Base-by-base conservation (phyloP, 2,329 filamentous ascomycete species). In the Zymoseptoria tritici region DNA sequence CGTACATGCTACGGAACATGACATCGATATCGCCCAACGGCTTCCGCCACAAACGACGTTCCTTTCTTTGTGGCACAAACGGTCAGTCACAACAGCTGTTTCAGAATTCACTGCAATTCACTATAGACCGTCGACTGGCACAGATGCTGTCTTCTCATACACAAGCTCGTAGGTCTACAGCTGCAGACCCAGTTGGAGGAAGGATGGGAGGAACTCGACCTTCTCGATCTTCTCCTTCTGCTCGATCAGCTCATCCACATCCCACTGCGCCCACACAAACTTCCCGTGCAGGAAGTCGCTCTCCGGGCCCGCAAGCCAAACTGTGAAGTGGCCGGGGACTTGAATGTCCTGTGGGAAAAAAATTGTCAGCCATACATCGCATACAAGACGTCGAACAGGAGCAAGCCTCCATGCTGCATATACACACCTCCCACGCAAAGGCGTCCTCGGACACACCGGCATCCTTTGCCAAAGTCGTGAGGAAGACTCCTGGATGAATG, bases 251-350 rank as follows among this genome's bases (percentile, higher is more conserved):
- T 68, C 66, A 52, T 63, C 61, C 21, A 68, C 56, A 57, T 68
- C 64, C 66, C 66, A 68, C 36, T 46, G 36, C 29, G 62, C 63
- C 66, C 66, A 66, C 11, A 64, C 54, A 59, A 67, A 73, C 9
- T 73, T 66, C 1, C 75, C 76, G 60, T 73, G 71, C 24, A 79
- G 60, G 55, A 77, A 78, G 0, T 46, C 36, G 13, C 36, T 46
- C 36, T 46, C 36, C 6, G 36, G 36, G 13, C 36, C 36, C 36
- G 67, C 65, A 1, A 75, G 62, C 76, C 76, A 79, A 2, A 78
- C 68, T 11, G 66, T 64, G 58, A 72, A 72, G 52, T 66, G 52
- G 7, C 64, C 69, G 19, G 70, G 62, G 21, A 72, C 29, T 20
- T 57, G 52, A 59, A 60, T 55, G 51, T 68, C 62, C 53, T 46